Conservation (phyloP, 495 filamentous ascomycete genomes). For the Annulohypoxylon nitens region DNA sequence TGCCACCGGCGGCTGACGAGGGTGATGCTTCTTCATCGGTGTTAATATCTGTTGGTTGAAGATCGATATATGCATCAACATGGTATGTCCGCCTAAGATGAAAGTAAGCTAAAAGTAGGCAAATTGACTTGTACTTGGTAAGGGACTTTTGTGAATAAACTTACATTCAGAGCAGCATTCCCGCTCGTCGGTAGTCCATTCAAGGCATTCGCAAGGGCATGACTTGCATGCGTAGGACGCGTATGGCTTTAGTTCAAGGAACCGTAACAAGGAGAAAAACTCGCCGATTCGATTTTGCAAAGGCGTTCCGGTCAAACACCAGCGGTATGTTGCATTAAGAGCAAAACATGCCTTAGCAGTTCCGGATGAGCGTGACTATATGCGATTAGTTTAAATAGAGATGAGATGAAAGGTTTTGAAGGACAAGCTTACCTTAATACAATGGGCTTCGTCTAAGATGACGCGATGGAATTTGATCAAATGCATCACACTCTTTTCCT, state of each 20-base stretch:
- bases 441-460: slow-evolving; percentile 96
- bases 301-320: slow-evolving; percentile 95
- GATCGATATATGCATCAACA: slow-evolving; percentile 89
- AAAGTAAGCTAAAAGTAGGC: slow-evolving; percentile 24
- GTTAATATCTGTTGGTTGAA: slow-evolving; percentile 97
- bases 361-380: slow-evolving; percentile 77
- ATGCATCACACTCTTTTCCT: slow-evolving; percentile 88
- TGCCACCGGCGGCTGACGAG: slow-evolving; percentile 65
- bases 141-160: slow-evolving; percentile 25
- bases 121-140: slow-evolving; percentile 7
- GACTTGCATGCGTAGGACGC: slow-evolving; percentile 91
- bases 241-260: slow-evolving; percentile 88
- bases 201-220: slow-evolving; percentile 81
- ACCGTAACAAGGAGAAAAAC: slow-evolving; percentile 93
- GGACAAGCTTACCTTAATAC: slow-evolving; percentile 76
- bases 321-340: slow-evolving; percentile 85
- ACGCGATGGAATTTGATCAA: slow-evolving; percentile 88
- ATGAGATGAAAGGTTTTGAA: not conserved
- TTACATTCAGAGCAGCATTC: slow-evolving; percentile 76
- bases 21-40: slow-evolving; percentile 72
- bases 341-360: slow-evolving; percentile 96
- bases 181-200: slow-evolving; percentile 81
- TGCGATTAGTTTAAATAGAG: slow-evolving; percentile 35
- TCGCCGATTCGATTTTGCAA: slow-evolving; percentile 97
- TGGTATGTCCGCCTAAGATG: slow-evolving; percentile 61